Evolutionary conservation across 2,329 filamentous ascomycete species (phyloP), one percentile per base, ranked within the genome.

Genomic region (Colletotrichum tofieldiae): DNA sequence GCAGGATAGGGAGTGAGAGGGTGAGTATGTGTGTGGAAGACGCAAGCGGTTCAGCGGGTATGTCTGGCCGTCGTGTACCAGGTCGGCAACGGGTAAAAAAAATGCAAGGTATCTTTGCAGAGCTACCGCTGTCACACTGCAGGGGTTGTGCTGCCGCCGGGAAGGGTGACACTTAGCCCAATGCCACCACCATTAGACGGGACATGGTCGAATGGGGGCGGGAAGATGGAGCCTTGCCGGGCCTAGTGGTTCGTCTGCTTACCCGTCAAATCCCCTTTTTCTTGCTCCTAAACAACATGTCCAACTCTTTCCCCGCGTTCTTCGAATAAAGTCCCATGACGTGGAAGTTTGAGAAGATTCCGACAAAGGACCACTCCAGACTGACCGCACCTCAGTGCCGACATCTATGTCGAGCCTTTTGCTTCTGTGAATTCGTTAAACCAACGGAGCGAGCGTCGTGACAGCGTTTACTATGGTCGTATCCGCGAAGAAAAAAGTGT

Each of bases 401-500:
- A 41, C 49, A 26, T 47, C 20, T 54, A 37, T 23, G 26, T 9
- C 9, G 54, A 45, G 45, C 6, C 20, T 47, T 37, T 55, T 43
- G 58, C 37, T 20, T 7, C 37, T 35, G 39, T n/a, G 52, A 5
- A 37, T 35, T 43, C 26, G 65, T 32, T 23, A 55, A 23, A 16
- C 20, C 29, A 23, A 39, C 58, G 45, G 18, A 23, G n/a, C 49
- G 11, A 64, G n/a, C 49, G 49, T 54, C 37, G 61, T 71, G 67
- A 71, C 43, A 49, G 47, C 49, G 1, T 56, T 56, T 67, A 66
- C 32, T 16, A 56, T 55, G 41, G 47, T 39, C 20, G 64, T 66
- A 23, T 67, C 65, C 49, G 47, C 43, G 54, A 76, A 75, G 65
- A 76, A 78, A 47, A 75, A 77, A 51, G 65, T 75, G 18, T 75